Conservation (phyloP, 164 flowering plant species). For the Malania oleifera region DNA sequence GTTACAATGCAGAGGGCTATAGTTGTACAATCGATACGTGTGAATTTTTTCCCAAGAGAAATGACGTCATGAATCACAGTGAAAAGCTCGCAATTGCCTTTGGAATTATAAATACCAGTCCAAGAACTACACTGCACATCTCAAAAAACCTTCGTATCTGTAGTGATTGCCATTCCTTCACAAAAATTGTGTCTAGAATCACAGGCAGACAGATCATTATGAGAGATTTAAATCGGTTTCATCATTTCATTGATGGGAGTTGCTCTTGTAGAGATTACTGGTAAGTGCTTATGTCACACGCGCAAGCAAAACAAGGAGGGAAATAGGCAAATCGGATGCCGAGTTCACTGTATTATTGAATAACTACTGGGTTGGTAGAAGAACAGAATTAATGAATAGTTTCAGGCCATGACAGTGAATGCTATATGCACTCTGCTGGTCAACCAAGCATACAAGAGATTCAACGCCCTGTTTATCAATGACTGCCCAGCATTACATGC, state of each 20-base stretch:
- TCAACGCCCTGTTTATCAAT: too few relatives aligned
- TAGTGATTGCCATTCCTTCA: conserved; percentile 22
- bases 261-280: conserved; percentile 22
- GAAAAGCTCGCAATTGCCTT: conserved; percentile 29
- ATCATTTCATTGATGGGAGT: conserved; percentile 18
- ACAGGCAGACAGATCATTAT: conserved; percentile 26
- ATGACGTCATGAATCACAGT: conserved; percentile 22
- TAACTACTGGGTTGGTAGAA: too few relatives aligned
- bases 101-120: conserved; percentile 27
- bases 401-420: too few relatives aligned
- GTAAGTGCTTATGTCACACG: conserved; percentile 3
- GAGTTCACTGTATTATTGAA: too few relatives aligned
- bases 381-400: too few relatives aligned
- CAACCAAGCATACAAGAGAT: too few relatives aligned
- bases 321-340: too few relatives aligned
- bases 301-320: too few relatives aligned
- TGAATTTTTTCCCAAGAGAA: not conserved
- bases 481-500: too few relatives aligned
- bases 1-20: conserved; percentile 11
- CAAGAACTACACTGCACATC: conserved; percentile 18
- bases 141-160: conserved; percentile 23
- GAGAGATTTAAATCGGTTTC: conserved; percentile 32
- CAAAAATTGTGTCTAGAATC: conserved; percentile 21
- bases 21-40: not conserved
- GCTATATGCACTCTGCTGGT: too few relatives aligned